Conservation (phyloP, 2,329 filamentous ascomycete genomes). For the Diaporthe ampelina region DNA sequence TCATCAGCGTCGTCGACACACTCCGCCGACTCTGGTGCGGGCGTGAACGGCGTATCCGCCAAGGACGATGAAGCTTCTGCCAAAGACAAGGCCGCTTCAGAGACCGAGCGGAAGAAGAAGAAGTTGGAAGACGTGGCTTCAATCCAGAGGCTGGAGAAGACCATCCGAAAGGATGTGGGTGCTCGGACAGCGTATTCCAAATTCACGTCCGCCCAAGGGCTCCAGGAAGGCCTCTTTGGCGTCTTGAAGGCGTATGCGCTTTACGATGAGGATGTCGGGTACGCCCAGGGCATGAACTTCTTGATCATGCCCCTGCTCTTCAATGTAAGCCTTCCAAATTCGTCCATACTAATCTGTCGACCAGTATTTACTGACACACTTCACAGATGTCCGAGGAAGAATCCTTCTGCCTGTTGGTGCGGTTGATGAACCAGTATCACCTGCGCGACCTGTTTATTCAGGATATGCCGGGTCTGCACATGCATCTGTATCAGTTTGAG, state of each 20-base stretch:
- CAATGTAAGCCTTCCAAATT: slow-evolving; percentile 72
- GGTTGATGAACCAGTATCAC: slow-evolving; percentile 96
- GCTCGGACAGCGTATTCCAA: slow-evolving; percentile 96
- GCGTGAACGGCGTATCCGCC: slow-evolving; percentile 68
- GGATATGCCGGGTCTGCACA: slow-evolving; percentile 96
- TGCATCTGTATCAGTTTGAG: slow-evolving; percentile 95
- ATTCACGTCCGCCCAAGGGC: slow-evolving; percentile 89
- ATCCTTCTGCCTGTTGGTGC: slow-evolving; percentile 92
- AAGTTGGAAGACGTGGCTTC: slow-evolving; percentile 82
- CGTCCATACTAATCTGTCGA: not conserved
- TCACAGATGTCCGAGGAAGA: slow-evolving; percentile 93
- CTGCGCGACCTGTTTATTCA: slow-evolving; percentile 93
- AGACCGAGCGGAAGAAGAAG: slow-evolving; percentile 81
- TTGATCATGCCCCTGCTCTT: slow-evolving; percentile 96
- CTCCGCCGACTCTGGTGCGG: slow-evolving; percentile 80
- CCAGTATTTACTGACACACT: not conserved
- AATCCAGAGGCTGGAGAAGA: slow-evolving; percentile 88
- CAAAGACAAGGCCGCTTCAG: slow-evolving; percentile 74
- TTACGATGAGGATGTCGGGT: slow-evolving; percentile 94
- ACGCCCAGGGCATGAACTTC: slow-evolving; percentile 99
- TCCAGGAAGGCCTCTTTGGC: slow-evolving; percentile 94
- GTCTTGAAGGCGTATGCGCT: slow-evolving; percentile 98
- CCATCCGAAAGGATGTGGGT: slow-evolving; percentile 90
- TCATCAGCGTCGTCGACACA: slow-evolving; percentile 90
- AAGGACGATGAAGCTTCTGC: slow-evolving; percentile 67